phyloP scores from a whole-genome alignment of 768 basidiomycete species.

The Lactarius vividus region DNA sequence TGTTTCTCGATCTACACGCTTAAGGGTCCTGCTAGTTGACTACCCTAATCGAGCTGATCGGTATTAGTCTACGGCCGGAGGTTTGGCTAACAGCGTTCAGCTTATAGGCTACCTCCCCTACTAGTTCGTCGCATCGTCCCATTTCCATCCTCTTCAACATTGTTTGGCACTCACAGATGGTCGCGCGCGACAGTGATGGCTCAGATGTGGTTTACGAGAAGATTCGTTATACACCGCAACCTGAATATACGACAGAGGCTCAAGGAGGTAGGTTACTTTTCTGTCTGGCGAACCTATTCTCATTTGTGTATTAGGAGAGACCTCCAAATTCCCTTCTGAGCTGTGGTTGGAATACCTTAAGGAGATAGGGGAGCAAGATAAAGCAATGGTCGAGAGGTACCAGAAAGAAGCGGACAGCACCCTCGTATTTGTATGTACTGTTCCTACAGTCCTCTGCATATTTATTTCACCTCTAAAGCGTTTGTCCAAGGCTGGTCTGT shows the following conservation, averaged over 20 bases:
- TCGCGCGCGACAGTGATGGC: not conserved
- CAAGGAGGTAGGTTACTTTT: not conserved
- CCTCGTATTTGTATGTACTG: constrained; percentile 14
- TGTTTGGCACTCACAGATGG: not conserved
- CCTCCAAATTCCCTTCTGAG: not conserved
- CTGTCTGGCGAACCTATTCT: not conserved
- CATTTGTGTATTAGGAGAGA: not conserved
- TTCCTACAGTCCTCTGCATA: not conserved
- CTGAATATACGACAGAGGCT: not conserved
- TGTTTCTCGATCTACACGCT: too few species aligned
- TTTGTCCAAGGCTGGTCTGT: constrained; percentile 17
- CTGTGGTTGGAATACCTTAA: constrained; percentile 10
- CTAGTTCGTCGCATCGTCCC: too few species aligned
- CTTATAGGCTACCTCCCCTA: too few species aligned
- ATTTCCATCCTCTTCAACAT: too few species aligned
- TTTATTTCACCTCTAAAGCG: not conserved
- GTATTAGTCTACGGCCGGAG: too few species aligned
- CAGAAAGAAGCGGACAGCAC: not conserved
- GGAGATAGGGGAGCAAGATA: constrained; percentile 7
- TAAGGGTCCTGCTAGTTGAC: too few species aligned
- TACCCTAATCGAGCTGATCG: too few species aligned
- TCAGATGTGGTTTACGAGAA: not conserved
- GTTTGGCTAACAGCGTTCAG: too few species aligned
- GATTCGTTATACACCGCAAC: not conserved
- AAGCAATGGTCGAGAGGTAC: not conserved